Evolutionary conservation across 2,329 filamentous ascomycete genomes (phyloP), one percentile per base, ranked within the genome.

Genomic region (Chaetomium globosum): DNA sequence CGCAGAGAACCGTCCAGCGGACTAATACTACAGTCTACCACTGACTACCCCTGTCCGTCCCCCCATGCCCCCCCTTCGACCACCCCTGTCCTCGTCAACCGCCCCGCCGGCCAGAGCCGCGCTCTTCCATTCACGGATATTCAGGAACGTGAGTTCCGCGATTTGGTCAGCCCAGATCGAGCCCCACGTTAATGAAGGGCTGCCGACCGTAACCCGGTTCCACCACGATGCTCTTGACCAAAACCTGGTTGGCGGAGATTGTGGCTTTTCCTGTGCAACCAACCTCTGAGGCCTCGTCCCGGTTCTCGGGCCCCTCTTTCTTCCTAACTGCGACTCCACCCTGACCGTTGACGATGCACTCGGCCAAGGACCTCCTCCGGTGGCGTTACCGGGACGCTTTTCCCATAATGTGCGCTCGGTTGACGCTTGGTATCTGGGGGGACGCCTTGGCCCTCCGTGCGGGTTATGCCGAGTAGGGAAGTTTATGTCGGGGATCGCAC

Each of bases 61-160:
- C 36, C 36, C 36, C 36, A 39, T 39, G 39, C 6, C 68, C 65
- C 60, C 67, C 62, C 64, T 19, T 19, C 12, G 12, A 16, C 36
- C 16, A 43, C 39, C 39, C 39, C 39, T 43, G 39, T 39, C 65
- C 52, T 61, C 43, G 56, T 53, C 36, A 31, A 57, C n/a, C 60
- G 59, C 70, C 68, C 70, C 68, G 65, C 68, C 65, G 31, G 31
- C 9, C 52, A 70, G 65, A 71, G 65, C 67, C 66, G 69, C 68
- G 65, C 69, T 65, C 64, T 74, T 73, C 73, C 71, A 43, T 67
- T 73, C 69, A 63, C 33, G 73, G 70, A 68, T 63, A 72, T 68
- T 65, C 67, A 72, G 73, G 73, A 74, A 74, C 72, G 68, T 72
- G 70, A 68, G 56, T 67, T 74, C 73, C 73, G 73, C 73, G 67